A percentile compares a stretch with the other conserved stretches of the same genome.
Evolutionary conservation across 768 basidiomycete species (phyloP).

Genomic region (Pulveroboletus sp.): DNA sequence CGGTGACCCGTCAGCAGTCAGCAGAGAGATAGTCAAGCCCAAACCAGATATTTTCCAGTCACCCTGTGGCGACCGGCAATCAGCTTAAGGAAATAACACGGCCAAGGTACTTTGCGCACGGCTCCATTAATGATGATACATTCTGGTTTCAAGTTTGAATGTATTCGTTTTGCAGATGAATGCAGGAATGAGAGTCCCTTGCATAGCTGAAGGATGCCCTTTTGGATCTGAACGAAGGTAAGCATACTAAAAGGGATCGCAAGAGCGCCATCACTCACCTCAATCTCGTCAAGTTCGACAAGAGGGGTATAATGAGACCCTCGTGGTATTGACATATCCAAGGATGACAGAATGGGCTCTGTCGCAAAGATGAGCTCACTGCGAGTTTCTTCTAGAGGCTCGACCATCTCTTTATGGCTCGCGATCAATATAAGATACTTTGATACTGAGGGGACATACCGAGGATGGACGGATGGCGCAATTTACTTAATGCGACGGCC

Average conservation of each 20-base stretch:
- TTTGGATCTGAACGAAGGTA: slow-evolving; percentile 66
- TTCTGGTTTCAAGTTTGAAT: slow-evolving; percentile 85
- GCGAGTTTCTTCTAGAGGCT: slow-evolving; percentile 91
- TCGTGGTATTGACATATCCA: slow-evolving; percentile 71
- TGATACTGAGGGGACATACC: slow-evolving; percentile 41
- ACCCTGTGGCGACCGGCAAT: slow-evolving; percentile 50
- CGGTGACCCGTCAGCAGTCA: slow-evolving; percentile 60
- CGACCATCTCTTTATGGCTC: slow-evolving; percentile 76
- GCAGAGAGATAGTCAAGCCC: slow-evolving; percentile 77
- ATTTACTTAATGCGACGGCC: slow-evolving; percentile 77
- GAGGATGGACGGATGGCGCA: slow-evolving; percentile 91
- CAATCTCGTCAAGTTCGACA: slow-evolving; percentile 93
- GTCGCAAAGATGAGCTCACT: slow-evolving; percentile 90
- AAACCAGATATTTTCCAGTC: slow-evolving; percentile 98
- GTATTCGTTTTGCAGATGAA: slow-evolving; percentile 85
- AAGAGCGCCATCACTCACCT: slow-evolving; percentile 45
- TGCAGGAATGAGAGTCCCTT: slow-evolving; percentile 90
- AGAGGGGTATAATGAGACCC: slow-evolving; percentile 49
- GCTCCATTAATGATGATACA: slow-evolving; percentile 85
- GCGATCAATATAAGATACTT: slow-evolving; percentile 2
- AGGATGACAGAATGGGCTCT: slow-evolving; percentile 79
- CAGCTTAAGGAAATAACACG: not conserved
- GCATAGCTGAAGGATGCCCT: slow-evolving; percentile 90
- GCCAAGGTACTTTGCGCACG: slow-evolving; percentile 41
- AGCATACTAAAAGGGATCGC: slow-evolving; percentile 1